Conservation (phyloP, 2,329 filamentous ascomycete genomes). For the Pyrenochaeta sp. region DNA sequence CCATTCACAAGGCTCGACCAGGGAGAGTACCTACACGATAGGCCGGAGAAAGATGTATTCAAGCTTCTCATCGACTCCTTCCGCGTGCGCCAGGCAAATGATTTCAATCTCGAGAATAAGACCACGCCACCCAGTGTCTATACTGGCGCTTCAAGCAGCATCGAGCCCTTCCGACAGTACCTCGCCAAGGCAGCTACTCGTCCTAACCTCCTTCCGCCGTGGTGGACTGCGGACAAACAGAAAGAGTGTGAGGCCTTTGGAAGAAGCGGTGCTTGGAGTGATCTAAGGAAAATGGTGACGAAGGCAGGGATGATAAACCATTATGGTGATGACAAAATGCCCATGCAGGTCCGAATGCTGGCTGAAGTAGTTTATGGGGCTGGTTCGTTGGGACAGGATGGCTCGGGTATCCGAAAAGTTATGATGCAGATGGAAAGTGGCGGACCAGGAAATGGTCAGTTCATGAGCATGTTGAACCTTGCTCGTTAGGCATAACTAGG, state of each 20-base stretch:
- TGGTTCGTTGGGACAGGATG: slow-evolving; percentile 23
- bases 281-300: slow-evolving; percentile 16
- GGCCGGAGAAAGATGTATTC: slow-evolving; percentile 34
- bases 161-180: slow-evolving; percentile 29
- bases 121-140: slow-evolving; percentile 25
- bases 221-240: slow-evolving; percentile 32
- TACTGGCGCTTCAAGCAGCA: slow-evolving; percentile 10
- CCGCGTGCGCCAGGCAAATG: slow-evolving; percentile 36
- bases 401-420: slow-evolving; percentile 21
- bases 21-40: slow-evolving; percentile 35
- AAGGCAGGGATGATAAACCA: slow-evolving; percentile 30
- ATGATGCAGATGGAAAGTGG: slow-evolving; percentile 30
- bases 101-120: slow-evolving; percentile 23
- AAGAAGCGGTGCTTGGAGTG: slow-evolving; percentile 24
- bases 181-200: slow-evolving; percentile 14
- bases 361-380: slow-evolving; percentile 26
- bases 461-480: not conserved
- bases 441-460: not conserved
- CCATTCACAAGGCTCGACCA: slow-evolving; percentile 34
- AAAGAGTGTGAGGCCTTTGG: slow-evolving; percentile 30
- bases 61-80: slow-evolving; percentile 43
- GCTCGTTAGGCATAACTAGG: not conserved
- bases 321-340: slow-evolving; percentile 31
- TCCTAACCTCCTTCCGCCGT: slow-evolving; percentile 27
- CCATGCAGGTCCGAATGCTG: slow-evolving; percentile 41